Conservation (phyloP, 2,329 filamentous ascomycete species). For the Fusarium nanum region DNA sequence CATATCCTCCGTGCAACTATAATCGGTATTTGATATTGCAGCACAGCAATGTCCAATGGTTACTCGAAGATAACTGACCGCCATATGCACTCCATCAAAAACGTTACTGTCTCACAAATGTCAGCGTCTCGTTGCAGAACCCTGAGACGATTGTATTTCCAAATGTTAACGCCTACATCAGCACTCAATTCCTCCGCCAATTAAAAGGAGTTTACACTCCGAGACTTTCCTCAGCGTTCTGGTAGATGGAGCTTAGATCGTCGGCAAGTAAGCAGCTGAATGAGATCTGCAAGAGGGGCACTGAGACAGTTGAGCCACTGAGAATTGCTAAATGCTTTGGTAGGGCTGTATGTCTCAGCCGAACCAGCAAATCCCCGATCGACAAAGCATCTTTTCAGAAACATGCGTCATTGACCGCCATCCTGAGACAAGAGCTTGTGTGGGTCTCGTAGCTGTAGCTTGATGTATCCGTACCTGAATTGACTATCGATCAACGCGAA, state of each 20-base stretch:
- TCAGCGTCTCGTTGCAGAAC: background rate
- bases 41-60: rapidly evolving
- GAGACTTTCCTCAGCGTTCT: background rate
- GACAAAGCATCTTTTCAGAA: background rate
- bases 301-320: background rate
- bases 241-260: background rate
- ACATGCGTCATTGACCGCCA: background rate
- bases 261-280: background rate
- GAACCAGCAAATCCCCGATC: background rate
- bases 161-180: background rate
- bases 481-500: background rate
- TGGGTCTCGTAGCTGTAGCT: background rate
- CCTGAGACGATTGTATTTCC: background rate
- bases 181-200: background rate
- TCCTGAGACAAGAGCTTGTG: background rate
- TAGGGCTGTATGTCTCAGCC: slow-evolving; percentile 5
- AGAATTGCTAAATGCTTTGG: background rate
- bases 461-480: background rate
- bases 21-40: background rate
- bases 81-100: background rate
- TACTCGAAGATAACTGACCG: background rate
- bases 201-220: rapidly evolving
- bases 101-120: background rate
- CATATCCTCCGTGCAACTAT: background rate
- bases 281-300: background rate